Conservation (phyloP, 345 rosid genomes). For the Excoecaria cochinchinensis region DNA sequence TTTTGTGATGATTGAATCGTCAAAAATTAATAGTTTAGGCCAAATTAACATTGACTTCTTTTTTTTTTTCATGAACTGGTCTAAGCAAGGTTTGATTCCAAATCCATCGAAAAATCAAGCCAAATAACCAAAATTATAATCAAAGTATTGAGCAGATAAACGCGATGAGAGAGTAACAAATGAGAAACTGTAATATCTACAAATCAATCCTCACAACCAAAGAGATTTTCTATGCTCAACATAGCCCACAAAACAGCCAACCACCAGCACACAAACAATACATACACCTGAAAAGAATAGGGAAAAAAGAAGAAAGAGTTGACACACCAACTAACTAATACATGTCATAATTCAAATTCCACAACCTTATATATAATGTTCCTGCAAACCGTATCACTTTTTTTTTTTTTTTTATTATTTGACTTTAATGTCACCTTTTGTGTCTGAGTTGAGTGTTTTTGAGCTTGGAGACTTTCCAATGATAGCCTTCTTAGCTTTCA, state of each 20-base stretch:
- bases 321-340: neutral
- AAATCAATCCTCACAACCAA: conserved; percentile 10
- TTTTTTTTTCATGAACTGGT: too few relatives aligned
- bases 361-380: neutral
- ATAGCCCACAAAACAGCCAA: conserved; percentile 5
- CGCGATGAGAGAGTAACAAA: neutral
- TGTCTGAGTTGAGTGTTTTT: conserved; percentile 44
- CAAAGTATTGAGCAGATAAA: neutral
- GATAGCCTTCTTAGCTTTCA: conserved; percentile 79
- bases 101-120: too few relatives aligned
- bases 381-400: neutral
- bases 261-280: conserved; percentile 7
- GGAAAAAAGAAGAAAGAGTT: neutral
- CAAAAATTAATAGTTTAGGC: too few relatives aligned
- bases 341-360: neutral
- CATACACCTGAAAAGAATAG: conserved; percentile 12
- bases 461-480: conserved; percentile 75
- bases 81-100: too few relatives aligned
- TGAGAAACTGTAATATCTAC: neutral
- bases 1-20: too few relatives aligned
- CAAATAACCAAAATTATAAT: neutral
- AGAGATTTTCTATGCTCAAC: neutral
- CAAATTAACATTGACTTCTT: too few relatives aligned
- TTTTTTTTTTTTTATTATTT: conserved; percentile 30
- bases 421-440: conserved; percentile 46